phyloP scores from a whole-genome alignment of 1,139 yeast species.

The Pneumocystis oryctolagi region DNA sequence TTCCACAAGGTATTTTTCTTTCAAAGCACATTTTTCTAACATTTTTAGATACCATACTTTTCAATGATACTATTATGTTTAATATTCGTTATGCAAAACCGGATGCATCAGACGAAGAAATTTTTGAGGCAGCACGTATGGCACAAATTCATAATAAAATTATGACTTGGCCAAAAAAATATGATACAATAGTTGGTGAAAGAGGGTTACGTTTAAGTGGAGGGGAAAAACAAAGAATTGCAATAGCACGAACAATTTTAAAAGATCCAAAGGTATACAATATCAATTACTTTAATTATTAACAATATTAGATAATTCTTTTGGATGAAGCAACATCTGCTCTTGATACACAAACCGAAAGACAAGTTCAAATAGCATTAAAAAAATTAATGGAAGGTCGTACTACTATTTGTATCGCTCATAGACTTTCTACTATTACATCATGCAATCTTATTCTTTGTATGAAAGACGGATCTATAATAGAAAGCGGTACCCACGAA shows the following conservation, averaged over 20 bases:
- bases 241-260: conserved; percentile 73
- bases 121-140: conserved; percentile 43
- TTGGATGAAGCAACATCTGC: conserved; percentile 51
- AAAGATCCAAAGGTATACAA: conserved; percentile 71
- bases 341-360: conserved; percentile 85
- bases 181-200: conserved; percentile 86
- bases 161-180: conserved; percentile 65
- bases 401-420: conserved; percentile 87
- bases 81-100: conserved; percentile 79
- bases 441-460: conserved; percentile 82
- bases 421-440: conserved; percentile 80
- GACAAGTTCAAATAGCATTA: conserved; percentile 37
- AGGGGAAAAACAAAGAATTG: conserved; percentile 92
- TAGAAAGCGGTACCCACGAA: conserved; percentile 29
- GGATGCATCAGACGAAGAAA: conserved; percentile 47
- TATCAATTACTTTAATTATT: conserved; percentile 70
- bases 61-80: conserved; percentile 65
- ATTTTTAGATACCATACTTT: conserved; percentile 36
- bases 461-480: conserved; percentile 58
- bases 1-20: conserved; percentile 59
- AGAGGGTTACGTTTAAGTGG: conserved; percentile 98
- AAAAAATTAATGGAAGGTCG: conserved; percentile 34
- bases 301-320: conserved; percentile 14
- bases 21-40: conserved; percentile 65
- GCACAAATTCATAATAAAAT: conserved; percentile 46